Percentiles rank a stretch among this genome's conserved stretches.
Evolutionary conservation across 169 alveolate genomes (phyloP).

Genomic region (Plasmodium falciparum): DNA sequence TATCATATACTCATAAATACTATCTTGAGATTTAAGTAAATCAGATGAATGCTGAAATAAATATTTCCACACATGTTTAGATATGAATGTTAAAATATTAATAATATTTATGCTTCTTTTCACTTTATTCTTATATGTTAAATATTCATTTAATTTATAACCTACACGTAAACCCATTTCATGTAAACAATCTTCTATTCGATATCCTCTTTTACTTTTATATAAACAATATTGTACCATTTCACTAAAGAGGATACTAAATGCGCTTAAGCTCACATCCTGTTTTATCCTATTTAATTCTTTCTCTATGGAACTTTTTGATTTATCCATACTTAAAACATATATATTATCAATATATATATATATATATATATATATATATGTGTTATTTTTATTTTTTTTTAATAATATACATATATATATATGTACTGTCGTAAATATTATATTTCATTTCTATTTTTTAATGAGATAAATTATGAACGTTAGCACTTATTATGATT

Average conservation of each 20-base stretch:
- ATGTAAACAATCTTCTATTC: constrained; percentile 87
- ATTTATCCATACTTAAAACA: constrained; percentile 29
- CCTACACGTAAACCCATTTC: constrained; percentile 88
- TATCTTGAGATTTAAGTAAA: constrained; percentile 87
- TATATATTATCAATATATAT: background rate
- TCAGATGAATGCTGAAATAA: constrained; percentile 87
- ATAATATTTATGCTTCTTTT: constrained; percentile 83
- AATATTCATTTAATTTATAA: constrained; percentile 81
- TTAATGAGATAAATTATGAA: no score
- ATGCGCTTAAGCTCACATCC: constrained; percentile 84
- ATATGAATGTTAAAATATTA: constrained; percentile 82
- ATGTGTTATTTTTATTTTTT: background rate
- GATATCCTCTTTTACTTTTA: constrained; percentile 82
- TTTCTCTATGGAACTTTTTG: constrained; percentile 3
- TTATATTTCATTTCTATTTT: background rate
- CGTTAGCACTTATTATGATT: no score
- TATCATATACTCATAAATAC: constrained; percentile 86
- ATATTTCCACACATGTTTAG: constrained; percentile 84
- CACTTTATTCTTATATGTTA: constrained; percentile 80
- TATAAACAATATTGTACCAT: constrained; percentile 86
- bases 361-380: constrained; percentile 1
- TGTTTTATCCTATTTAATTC: constrained; percentile 28
- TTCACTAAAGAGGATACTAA: constrained; percentile 85
- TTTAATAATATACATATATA: background rate
- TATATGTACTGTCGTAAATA: background rate